phyloP scores from a whole-genome alignment of 192 early-diverging fungal species.

The Pecoramyces ruminantium region DNA sequence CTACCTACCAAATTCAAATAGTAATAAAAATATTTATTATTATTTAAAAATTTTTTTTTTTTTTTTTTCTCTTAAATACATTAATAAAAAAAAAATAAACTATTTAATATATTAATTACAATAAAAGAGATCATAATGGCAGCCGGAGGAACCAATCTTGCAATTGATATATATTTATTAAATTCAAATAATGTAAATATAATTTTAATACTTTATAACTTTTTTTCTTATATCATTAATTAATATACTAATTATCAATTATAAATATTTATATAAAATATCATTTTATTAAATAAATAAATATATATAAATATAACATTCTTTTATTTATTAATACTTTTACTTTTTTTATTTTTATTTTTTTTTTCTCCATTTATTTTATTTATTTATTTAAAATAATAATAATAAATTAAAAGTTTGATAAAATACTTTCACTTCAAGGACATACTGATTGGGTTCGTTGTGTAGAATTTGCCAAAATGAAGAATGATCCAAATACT shows the following conservation, averaged over 20 bases:
- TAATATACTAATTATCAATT: too few species aligned
- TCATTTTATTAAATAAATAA: too few species aligned
- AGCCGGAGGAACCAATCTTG: conserved; percentile 67
- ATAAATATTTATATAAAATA: too few species aligned
- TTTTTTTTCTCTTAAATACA: too few species aligned
- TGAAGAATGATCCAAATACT: conserved; percentile 4
- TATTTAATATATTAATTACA: too few species aligned
- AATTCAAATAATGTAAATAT: conserved; percentile 14
- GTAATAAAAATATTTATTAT: too few species aligned
- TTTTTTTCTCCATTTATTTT: too few species aligned
- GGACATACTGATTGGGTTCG: conserved; percentile 94
- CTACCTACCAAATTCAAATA: conserved; percentile 39
- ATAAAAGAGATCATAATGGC: conserved; percentile 43
- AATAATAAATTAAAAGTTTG: conserved; percentile 26
- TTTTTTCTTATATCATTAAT: too few species aligned
- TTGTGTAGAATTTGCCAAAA: conserved; percentile 48
- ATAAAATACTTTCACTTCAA: conserved; percentile 36
- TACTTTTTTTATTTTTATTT: background rate
- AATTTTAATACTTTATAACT: too few species aligned
- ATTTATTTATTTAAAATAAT: background rate
- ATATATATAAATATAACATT: too few species aligned
- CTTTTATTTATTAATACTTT: background rate
- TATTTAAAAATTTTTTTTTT: too few species aligned
- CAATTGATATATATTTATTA: conserved; percentile 48
- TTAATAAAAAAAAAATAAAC: too few species aligned